Conservation (phyloP, 192 early-diverging fungal genomes). For the Ambispora gerdemannii region DNA sequence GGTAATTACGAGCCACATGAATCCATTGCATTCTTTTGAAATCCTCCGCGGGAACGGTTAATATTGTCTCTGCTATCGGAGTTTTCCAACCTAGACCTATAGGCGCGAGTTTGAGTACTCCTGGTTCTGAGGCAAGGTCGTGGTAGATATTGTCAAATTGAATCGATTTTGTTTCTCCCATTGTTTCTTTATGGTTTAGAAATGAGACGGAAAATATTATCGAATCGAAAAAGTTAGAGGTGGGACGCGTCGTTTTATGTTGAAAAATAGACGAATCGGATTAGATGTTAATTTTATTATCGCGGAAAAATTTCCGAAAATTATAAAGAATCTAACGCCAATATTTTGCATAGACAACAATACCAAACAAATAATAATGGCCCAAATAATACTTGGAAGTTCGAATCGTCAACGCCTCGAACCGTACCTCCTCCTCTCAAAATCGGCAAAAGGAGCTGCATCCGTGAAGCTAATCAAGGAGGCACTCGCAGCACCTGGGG, state of each 20-base stretch:
- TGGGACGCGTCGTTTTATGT: too few relatives aligned
- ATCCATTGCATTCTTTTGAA: conserved; percentile 75
- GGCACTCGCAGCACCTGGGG: conserved; percentile 61
- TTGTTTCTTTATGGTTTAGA: too few relatives aligned
- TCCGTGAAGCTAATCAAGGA: conserved; percentile 71
- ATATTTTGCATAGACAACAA: too few relatives aligned
- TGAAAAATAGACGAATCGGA: too few relatives aligned
- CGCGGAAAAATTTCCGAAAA: too few relatives aligned
- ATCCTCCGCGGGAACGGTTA: conserved; percentile 61
- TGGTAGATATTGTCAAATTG: conserved; percentile 56
- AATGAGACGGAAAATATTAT: too few relatives aligned
- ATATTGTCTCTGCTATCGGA: conserved; percentile 46
- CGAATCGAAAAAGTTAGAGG: too few relatives aligned
- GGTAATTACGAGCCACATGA: conserved; percentile 81
- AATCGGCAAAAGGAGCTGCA: conserved; percentile 74
- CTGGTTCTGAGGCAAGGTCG: conserved; percentile 43
- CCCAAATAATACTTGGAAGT: conserved; percentile 9
- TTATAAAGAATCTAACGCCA: too few relatives aligned
- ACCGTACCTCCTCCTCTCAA: conserved; percentile 68
- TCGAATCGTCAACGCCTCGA: conserved; percentile 53
- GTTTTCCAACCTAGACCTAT: conserved; percentile 78
- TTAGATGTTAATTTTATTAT: too few relatives aligned
- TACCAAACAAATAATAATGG: conserved; percentile 17
- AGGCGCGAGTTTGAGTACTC: conserved; percentile 49
- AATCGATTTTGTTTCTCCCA: conserved; percentile 45